These are phyloP conservation scores for Xylaria sp. DNA, from an alignment of 2,329 filamentous ascomycete species.

Conservation along the genomic window DNA sequence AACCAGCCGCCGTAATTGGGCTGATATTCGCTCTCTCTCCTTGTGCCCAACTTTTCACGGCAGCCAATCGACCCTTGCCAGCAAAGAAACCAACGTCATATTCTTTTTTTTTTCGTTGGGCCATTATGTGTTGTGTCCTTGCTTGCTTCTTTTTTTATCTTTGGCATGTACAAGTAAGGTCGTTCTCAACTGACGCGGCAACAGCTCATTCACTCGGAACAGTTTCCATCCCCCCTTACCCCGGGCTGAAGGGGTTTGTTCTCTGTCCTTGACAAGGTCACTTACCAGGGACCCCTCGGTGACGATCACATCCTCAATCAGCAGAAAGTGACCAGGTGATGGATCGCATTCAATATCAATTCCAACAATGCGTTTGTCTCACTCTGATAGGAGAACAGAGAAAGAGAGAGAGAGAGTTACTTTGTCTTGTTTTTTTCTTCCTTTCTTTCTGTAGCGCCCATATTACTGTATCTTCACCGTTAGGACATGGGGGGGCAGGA, in stretches of 20 bases:
- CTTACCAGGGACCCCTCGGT: background rate
- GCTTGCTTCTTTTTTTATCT: background rate
- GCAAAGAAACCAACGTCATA: background rate
- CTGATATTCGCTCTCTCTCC: background rate
- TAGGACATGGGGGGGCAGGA: background rate
- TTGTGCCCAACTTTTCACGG: background rate
- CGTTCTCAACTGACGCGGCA: background rate
- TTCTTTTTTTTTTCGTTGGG: background rate
- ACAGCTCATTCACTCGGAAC: background rate
- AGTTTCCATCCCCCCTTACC: background rate
- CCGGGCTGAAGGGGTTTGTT: background rate
- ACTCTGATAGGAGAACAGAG: background rate
- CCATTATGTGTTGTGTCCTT: background rate
- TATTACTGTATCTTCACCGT: background rate
- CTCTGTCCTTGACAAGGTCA: background rate
- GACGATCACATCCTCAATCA: conserved; percentile 1
- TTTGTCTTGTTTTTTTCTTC: too few relatives aligned
- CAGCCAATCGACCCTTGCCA: background rate
- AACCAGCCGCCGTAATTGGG: background rate
- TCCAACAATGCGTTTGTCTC: background rate
- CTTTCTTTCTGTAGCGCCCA: background rate
- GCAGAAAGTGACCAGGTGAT: background rate
- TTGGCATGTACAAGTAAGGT: too few relatives aligned
- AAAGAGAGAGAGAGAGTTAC: too few relatives aligned
- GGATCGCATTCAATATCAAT: background rate